These are phyloP conservation scores for Acanthamoeba culbertsoni DNA, from an alignment of 208 protist genomes.

Conservation along the genomic window DNA sequence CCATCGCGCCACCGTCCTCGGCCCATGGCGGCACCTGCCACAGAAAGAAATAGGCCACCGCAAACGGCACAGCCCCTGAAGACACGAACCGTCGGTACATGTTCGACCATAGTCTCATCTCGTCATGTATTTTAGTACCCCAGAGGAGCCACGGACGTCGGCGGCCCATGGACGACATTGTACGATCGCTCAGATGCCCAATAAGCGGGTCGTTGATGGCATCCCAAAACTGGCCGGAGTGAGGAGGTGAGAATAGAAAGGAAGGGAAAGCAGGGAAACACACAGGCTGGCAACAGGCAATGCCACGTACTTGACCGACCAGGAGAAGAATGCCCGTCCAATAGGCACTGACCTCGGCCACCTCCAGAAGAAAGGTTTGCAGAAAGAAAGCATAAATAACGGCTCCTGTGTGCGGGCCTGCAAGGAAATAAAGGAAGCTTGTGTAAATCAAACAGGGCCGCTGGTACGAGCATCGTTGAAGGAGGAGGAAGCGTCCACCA, in stretches of 20 bases:
- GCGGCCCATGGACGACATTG: not conserved
- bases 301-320: not conserved
- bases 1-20: not conserved
- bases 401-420: not conserved
- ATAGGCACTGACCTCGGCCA: conserved; percentile 9
- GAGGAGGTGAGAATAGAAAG: not conserved
- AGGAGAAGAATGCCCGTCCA: not conserved
- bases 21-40: conserved; percentile 37
- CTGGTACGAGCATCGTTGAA: not conserved
- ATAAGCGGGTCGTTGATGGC: conserved; percentile 45
- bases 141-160: conserved; percentile 10
- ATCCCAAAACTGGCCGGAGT: conserved; percentile 3
- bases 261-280: not conserved
- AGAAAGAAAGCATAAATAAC: conserved; percentile 15
- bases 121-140: not conserved
- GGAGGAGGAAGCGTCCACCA: not conserved
- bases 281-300: not conserved
- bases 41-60: not conserved
- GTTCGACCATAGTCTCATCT: not conserved
- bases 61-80: not conserved
- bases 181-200: conserved; percentile 3
- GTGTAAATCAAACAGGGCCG: not conserved
- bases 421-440: not conserved
- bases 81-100: not conserved
- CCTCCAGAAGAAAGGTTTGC: conserved; percentile 35